Conservation (phyloP, 2,329 filamentous ascomycete species). For the Fusarium tuaranense region DNA sequence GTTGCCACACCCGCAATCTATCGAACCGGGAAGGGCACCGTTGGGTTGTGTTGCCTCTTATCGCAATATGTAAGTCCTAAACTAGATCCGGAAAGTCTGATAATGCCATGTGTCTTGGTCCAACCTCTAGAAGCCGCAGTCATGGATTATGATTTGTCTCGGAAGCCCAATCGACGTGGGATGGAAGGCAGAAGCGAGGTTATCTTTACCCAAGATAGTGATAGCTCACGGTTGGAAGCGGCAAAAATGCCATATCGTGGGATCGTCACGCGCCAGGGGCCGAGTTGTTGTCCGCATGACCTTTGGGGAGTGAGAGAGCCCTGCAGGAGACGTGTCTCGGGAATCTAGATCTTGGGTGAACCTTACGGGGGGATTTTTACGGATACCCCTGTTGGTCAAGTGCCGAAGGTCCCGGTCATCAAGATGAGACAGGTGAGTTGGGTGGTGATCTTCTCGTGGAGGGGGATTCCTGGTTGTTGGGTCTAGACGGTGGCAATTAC, state of each 20-base stretch:
- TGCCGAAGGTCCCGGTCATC: background rate
- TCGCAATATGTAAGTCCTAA: conserved; percentile 2
- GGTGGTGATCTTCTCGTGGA: background rate
- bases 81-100: conserved; percentile 6
- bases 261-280: background rate
- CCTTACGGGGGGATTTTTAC: background rate
- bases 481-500: background rate
- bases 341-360: background rate
- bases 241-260: background rate
- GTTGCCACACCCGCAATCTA: background rate
- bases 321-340: background rate
- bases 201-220: background rate
- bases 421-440: background rate
- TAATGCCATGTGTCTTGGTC: conserved; percentile 4
- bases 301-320: background rate
- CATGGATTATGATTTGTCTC: conserved; percentile 2
- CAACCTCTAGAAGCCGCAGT: conserved; percentile 18
- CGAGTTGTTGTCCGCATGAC: background rate
- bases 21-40: conserved; percentile 30
- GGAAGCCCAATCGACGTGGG: background rate
- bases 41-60: conserved; percentile 5
- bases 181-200: background rate
- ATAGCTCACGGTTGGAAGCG: background rate
- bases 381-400: background rate
- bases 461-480: background rate